Percentiles rank a stretch among this genome's conserved stretches.
Conservation (phyloP, 176 grass and related monocot genomes). For the Miscanthus lutarioriparius region DNA sequence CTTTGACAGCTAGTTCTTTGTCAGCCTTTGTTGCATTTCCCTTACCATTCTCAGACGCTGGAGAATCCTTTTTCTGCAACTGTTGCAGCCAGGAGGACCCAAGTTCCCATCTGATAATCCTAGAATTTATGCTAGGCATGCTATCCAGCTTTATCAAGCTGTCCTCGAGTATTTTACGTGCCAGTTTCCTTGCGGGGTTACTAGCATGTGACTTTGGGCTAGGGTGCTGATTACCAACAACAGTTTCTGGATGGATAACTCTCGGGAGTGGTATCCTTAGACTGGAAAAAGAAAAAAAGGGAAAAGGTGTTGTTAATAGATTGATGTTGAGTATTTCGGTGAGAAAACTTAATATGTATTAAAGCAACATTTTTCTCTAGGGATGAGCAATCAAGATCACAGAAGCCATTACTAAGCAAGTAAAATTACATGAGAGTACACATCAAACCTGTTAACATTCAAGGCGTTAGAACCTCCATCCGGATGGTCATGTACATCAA, state of each 20-base stretch:
- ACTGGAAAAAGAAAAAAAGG: constrained; percentile 50
- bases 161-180: constrained; percentile 55
- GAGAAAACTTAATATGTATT: constrained; percentile 1
- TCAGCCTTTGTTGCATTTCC: constrained; percentile 38
- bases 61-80: constrained; percentile 83
- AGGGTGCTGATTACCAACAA: constrained; percentile 40
- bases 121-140: constrained; percentile 37
- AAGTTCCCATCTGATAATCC: constrained; percentile 92
- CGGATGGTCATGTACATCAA: constrained; percentile 64
- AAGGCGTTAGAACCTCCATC: constrained; percentile 94
- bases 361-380: constrained; percentile 21
- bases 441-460: constrained; percentile 88
- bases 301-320: constrained; percentile 19
- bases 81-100: constrained; percentile 83
- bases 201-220: constrained; percentile 37
- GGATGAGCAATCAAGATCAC: not conserved
- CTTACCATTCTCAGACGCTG: constrained; percentile 37
- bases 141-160: constrained; percentile 71
- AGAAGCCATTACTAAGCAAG: constrained; percentile 8
- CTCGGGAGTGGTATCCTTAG: constrained; percentile 69
- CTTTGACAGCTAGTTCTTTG: constrained; percentile 70
- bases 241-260: constrained; percentile 38
- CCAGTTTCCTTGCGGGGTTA: constrained; percentile 58
- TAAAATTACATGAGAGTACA: constrained; percentile 19
- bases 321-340: not conserved